phyloP scores from a whole-genome alignment of 2,329 filamentous ascomycete species.

The Onygenales sp. region DNA sequence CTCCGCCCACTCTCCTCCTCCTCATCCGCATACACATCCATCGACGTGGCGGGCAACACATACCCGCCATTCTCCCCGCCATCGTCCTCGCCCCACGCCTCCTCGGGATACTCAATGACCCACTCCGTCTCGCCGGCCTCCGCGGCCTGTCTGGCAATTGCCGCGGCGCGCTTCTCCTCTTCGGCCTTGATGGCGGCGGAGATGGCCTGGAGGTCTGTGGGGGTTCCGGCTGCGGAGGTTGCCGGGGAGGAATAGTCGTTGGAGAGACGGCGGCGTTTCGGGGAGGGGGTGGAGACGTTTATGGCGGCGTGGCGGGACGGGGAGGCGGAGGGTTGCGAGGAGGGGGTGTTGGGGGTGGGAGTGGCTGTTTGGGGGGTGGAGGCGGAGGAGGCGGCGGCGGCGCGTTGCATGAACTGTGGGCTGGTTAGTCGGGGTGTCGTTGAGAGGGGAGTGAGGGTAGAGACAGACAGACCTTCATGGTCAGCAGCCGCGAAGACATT shows the following conservation, averaged over 20 bases:
- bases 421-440: conserved; percentile 6
- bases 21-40: conserved; percentile 11
- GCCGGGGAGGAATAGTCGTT: conserved; percentile 9
- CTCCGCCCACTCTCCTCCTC: conserved; percentile 24
- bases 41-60: neutral
- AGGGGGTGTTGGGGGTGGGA: conserved; percentile 30
- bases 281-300: conserved; percentile 21
- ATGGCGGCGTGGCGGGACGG: conserved; percentile 47
- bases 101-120: conserved; percentile 28
- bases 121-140: conserved; percentile 37
- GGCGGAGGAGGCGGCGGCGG: conserved; percentile 50
- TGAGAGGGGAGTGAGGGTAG: conserved; percentile 3
- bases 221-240: conserved; percentile 14
- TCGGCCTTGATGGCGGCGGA: conserved; percentile 31
- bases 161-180: conserved; percentile 31
- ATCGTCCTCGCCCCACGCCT: conserved; percentile 3
- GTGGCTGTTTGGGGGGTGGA: conserved; percentile 33
- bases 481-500: conserved; percentile 80
- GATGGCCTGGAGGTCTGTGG: conserved; percentile 29
- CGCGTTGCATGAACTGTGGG: conserved; percentile 80
- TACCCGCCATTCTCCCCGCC: conserved; percentile 7
- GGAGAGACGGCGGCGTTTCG: conserved; percentile 31
- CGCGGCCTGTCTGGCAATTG: conserved; percentile 30
- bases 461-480: conserved; percentile 59
- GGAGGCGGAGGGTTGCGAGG: conserved; percentile 22